Evolutionary conservation across 176 grass and related monocot genomes (phyloP).

Genomic region (Calamus simplicifolius): DNA sequence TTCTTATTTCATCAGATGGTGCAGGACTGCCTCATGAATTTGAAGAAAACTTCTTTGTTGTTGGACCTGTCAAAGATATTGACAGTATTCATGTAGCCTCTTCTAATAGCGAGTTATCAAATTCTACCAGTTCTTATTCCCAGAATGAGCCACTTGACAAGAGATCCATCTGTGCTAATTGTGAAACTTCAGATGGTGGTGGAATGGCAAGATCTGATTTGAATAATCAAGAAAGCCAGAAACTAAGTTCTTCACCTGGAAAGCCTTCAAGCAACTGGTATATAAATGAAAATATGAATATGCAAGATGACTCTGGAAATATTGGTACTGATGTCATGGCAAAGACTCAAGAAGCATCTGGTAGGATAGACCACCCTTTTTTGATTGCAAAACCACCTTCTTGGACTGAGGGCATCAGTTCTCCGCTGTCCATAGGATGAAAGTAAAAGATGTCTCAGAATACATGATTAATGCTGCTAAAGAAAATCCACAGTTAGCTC

Average conservation of each 20-base stretch:
- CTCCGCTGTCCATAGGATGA: conserved; percentile 67
- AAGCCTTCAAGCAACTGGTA: not conserved
- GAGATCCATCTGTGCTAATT: not conserved
- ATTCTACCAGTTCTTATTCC: conserved; percentile 31
- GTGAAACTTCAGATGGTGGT: conserved; percentile 31
- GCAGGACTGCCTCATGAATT: conserved; percentile 41
- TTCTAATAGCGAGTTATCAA: conserved; percentile 38
- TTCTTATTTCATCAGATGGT: conserved; percentile 83
- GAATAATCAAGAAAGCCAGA: conserved; percentile 36
- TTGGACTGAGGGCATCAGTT: conserved; percentile 28
- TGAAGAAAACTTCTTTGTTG: conserved; percentile 37
- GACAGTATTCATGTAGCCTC: conserved; percentile 24
- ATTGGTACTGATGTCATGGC: not conserved
- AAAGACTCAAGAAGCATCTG: conserved; percentile 15
- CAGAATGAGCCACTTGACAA: conserved; percentile 7
- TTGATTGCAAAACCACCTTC: conserved; percentile 15
- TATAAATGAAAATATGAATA: not conserved
- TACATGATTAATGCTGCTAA: conserved; percentile 99
- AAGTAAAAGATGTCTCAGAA: conserved; percentile 94
- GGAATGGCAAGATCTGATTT: conserved; percentile 26
- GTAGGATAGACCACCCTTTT: conserved; percentile 3
- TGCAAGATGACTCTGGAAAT: conserved; percentile 1
- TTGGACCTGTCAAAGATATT: conserved; percentile 37
- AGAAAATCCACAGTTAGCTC: conserved; percentile 88
- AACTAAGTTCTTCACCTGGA: conserved; percentile 4